Percentiles rank a stretch among this genome's conserved stretches.
These are phyloP conservation scores for Yamadazyma akitaensis DNA, from an alignment of 805 yeast species.

Conservation along the genomic window DNA sequence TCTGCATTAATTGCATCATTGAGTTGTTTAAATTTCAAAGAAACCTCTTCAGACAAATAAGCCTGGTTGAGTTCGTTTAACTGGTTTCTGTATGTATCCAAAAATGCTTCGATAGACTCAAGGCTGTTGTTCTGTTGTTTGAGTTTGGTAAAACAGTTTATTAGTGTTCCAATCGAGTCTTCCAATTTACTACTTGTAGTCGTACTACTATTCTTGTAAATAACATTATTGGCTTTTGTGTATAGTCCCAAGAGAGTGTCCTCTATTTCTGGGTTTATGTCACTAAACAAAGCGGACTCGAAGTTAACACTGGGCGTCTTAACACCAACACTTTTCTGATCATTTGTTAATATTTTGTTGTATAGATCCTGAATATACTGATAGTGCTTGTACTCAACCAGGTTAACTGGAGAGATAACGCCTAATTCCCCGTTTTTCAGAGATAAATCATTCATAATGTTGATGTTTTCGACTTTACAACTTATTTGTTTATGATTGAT, in stretches of 20 bases:
- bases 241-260: constrained; percentile 48
- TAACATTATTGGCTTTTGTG: constrained; percentile 49
- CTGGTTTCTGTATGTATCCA: constrained; percentile 44
- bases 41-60: constrained; percentile 21
- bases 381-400: constrained; percentile 32
- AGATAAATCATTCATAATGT: constrained; percentile 41
- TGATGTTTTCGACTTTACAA: constrained; percentile 74
- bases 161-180: constrained; percentile 51
- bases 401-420: constrained; percentile 14
- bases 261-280: constrained; percentile 48
- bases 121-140: constrained; percentile 58
- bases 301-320: constrained; percentile 4
- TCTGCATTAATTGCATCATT: constrained; percentile 4
- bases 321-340: not conserved
- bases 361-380: constrained; percentile 34
- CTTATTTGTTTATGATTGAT: constrained; percentile 81
- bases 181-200: constrained; percentile 56
- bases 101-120: constrained; percentile 51
- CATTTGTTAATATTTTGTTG: constrained; percentile 8
- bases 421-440: constrained; percentile 4
- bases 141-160: constrained; percentile 53
- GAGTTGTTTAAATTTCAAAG: constrained; percentile 8
- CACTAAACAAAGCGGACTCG: constrained; percentile 56
- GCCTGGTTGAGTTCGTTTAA: constrained; percentile 24
- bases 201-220: constrained; percentile 57